Evolutionary conservation across 2,329 filamentous ascomycete genomes (phyloP).

Genomic region (Fusarium bactridioides): DNA sequence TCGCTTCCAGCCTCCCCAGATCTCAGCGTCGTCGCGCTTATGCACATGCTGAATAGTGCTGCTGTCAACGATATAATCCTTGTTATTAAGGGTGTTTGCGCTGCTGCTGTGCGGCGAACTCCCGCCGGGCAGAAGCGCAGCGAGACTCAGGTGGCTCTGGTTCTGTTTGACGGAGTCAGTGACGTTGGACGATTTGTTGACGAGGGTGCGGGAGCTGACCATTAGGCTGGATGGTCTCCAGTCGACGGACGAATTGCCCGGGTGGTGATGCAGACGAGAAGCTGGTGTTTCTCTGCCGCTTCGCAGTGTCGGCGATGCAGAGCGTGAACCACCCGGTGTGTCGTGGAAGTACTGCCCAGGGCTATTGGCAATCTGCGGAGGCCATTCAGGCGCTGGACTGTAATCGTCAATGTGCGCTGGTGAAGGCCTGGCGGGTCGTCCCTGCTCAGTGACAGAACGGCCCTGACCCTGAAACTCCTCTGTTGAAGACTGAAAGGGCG

Average conservation of each 20-base stretch:
- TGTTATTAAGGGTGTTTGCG: conserved; percentile 40
- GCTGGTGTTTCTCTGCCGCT: conserved; percentile 40
- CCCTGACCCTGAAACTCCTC: conserved; percentile 38
- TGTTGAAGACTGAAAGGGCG: conserved; percentile 22
- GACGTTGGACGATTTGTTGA: conserved; percentile 19
- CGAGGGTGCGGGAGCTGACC: conserved; percentile 30
- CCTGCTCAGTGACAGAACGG: conserved; percentile 39
- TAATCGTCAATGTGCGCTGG: conserved; percentile 37
- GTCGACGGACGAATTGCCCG: conserved; percentile 40
- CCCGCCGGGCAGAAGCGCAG: conserved; percentile 48
- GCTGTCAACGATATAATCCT: conserved; percentile 42
- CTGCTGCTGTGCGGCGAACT: conserved; percentile 27
- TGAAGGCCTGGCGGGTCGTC: conserved; percentile 25
- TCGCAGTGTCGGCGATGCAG: conserved; percentile 38
- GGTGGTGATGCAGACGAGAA: conserved; percentile 18
- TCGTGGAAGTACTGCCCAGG: conserved; percentile 38
- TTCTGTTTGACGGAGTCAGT: conserved; percentile 45
- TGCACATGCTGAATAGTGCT: conserved; percentile 51
- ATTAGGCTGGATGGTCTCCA: conserved; percentile 44
- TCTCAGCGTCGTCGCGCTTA: conserved; percentile 54
- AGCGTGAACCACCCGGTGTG: conserved; percentile 38
- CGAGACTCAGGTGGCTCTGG: conserved; percentile 53
- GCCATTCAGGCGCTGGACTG: conserved; percentile 37
- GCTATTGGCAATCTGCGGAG: conserved; percentile 32
- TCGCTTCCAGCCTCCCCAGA: conserved; percentile 55